Evolutionary conservation across 1,139 yeast genomes (phyloP), one percentile per base, ranked within the genome.

Genomic region (Yamadazyma membranifaciens): DNA sequence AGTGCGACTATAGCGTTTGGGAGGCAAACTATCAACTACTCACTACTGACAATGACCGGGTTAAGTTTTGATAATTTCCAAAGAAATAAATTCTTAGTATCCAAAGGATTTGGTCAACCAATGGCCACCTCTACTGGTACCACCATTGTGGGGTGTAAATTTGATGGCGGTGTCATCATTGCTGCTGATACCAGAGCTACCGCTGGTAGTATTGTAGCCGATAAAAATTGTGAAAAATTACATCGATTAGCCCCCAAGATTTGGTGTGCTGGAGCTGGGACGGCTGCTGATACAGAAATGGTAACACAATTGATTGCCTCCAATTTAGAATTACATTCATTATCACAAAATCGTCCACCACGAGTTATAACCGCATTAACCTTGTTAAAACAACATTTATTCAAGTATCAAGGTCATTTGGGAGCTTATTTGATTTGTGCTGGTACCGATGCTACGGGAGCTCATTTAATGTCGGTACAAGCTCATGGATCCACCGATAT

Each of bases 251-350:
- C 97, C 2, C 97, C 98, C 10, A 79, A 78, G 59, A 92, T 92
- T 58, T 92, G 98, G 98, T 92, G 98, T 80, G 97, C 97, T 41
- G 98, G 98, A 55, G 98, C 98, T 3, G 98, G 98, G 63, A 92
- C 98, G 14, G 98, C 98, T 34, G 98, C 98, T n/a, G 98, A 92
- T 62, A 92, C 97, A 9, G 98, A 92, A 62, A 85, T 86, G 87
- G 96, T 87, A 24, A 92, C 98, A 6, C 96, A 88, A 63, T 75
- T 92, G 59, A 89, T 89, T 54, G 81, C 91, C 25, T 87, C 96
- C 37, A 91, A 91, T 62, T 72, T 92, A 52, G 98, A 92, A 64
- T 71, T 92, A 50, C 98, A 91, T 64, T 74, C 94, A 14, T 71
- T 89, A 63, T 81, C 85, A 51, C 83, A 92, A 38, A 81, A 81